Base-by-base conservation (phyloP, 768 basidiomycete genomes). In the Candolleomyces eurysporus region DNA sequence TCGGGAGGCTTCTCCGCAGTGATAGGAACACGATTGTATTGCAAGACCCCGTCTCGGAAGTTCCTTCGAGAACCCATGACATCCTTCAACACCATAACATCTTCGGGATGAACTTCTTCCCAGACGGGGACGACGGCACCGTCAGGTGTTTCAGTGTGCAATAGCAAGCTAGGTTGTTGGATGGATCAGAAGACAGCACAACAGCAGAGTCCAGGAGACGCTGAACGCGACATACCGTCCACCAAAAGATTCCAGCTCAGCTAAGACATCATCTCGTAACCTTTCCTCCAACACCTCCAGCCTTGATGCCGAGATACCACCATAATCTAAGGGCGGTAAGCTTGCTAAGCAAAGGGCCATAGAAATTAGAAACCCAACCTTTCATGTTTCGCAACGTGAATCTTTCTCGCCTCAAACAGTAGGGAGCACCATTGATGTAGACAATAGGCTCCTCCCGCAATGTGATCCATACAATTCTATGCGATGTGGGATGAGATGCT, bases 331-430 rank as follows among this genome's bases (percentile, higher is more conserved):
- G 46, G 14, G n/a, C 55, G 22, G 10, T 17, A 13, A 13, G 26
- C 19, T 36, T 3, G 57, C n/a, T 30, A 26, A 17, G 60, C 19
- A 36, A 17, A 11, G 13, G 50, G 55, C 9, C 22, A 52, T 16
- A 48, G 39, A 17, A 32, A 17, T 26, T 4, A 30, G 11, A 9
- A 17, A 3, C 31, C 55, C 32, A 61, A 90, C 88, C 91, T 81
- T 96, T 97, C 88, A 98, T 94, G 69, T 99, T 98, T 48, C 97
- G 81, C 32, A 99, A 74, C 13, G 92, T 91, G 66, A 91, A 92
- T 3, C 86, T 83, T 68, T 96, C 93, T 61, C 94, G 79, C 62
- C 96, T 82, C 71, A 92, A 73, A 65, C 96, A 98, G 73, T 94
- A 98, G 0, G 95, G 93, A 17, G 87, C 84, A 32, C 96, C 96